Percentiles rank a stretch among this genome's conserved stretches.
These are phyloP conservation scores for Nicotiana undulata DNA, from an alignment of 257 asterid genomes.

Conservation along the genomic window DNA sequence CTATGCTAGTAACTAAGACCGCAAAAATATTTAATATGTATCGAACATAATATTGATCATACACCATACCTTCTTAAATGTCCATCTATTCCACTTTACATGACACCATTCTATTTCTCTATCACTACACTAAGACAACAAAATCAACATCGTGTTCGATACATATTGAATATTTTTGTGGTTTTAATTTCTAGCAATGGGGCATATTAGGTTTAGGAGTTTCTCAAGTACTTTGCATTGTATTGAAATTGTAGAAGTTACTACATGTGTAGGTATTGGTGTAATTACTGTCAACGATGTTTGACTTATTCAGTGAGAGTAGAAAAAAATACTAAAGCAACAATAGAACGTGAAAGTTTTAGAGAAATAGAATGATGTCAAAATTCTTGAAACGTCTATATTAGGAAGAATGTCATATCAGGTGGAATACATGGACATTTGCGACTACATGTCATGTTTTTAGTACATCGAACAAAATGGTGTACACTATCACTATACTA, in stretches of 20 bases:
- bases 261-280: background rate
- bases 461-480: background rate
- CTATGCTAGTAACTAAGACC: background rate
- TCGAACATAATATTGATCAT: background rate
- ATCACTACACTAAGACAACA: too few relatives aligned
- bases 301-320: background rate
- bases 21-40: background rate
- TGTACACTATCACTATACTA: background rate
- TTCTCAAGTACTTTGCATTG: background rate
- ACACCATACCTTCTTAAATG: background rate
- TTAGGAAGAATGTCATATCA: background rate
- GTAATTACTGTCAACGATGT: background rate
- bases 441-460: background rate
- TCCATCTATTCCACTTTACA: too few relatives aligned
- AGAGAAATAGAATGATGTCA: background rate
- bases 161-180: background rate
- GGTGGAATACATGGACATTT: background rate
- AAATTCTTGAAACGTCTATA: background rate
- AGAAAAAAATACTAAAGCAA: background rate
- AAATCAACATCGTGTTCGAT: background rate
- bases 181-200: background rate
- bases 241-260: background rate
- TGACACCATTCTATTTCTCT: too few relatives aligned
- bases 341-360: background rate
- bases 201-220: background rate